Conservation (phyloP, 352 stramenopile species). For the Phytophthora cryptogea region DNA sequence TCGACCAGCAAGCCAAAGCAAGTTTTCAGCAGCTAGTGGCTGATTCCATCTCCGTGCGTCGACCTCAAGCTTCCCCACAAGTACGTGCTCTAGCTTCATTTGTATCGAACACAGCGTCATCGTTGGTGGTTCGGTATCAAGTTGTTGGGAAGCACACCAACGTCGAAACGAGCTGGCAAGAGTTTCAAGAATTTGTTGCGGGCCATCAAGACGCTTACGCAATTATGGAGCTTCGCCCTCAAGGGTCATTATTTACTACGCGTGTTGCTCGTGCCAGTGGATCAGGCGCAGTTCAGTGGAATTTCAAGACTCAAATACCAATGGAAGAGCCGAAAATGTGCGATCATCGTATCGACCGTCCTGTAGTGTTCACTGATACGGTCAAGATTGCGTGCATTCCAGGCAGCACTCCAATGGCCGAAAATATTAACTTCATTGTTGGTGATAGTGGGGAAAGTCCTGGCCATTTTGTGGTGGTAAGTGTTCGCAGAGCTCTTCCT, state of each 20-base stretch:
- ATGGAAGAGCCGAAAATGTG: conserved; percentile 56
- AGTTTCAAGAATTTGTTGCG: conserved; percentile 63
- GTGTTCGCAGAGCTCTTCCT: conserved; percentile 56
- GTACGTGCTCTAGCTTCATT: conserved; percentile 47
- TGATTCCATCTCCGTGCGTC: conserved; percentile 36
- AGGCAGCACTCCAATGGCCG: conserved; percentile 32
- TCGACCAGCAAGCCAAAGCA: conserved; percentile 42
- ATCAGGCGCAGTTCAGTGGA: conserved; percentile 64
- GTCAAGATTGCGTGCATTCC: conserved; percentile 59
- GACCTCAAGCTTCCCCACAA: conserved; percentile 25
- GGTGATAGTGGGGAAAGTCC: conserved; percentile 17
- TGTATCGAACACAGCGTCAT: conserved; percentile 58
- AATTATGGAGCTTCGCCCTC: conserved; percentile 63
- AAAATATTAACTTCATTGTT: conserved; percentile 57
- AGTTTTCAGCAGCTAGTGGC: conserved; percentile 70
- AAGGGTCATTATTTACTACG: conserved; percentile 67
- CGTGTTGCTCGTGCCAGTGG: conserved; percentile 46
- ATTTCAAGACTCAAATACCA: conserved; percentile 51
- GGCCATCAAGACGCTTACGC: conserved; percentile 71
- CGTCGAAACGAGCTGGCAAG: conserved; percentile 55
- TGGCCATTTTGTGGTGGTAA: conserved; percentile 78
- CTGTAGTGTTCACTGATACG: conserved; percentile 80
- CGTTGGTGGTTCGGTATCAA: conserved; percentile 62
- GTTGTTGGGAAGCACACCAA: conserved; percentile 55
- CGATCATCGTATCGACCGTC: conserved; percentile 63